Conservation (phyloP, 257 asterid species). For the Nicotiana sylvestris region DNA sequence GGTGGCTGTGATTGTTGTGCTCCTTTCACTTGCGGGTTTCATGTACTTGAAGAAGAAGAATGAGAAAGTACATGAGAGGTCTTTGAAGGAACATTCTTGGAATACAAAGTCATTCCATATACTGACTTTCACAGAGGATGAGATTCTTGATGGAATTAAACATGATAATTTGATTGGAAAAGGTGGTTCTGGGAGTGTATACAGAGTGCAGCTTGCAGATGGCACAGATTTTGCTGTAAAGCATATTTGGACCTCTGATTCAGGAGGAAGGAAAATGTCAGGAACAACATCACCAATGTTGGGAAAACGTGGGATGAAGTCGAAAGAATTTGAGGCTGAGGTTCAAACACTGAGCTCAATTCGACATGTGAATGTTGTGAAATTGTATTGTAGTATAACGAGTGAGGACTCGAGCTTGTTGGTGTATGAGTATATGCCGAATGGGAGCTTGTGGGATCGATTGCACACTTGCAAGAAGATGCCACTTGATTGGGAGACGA, state of each 20-base stretch:
- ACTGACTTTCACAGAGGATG: slow-evolving; percentile 61
- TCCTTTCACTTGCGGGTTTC: slow-evolving; percentile 30
- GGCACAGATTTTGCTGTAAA: slow-evolving; percentile 64
- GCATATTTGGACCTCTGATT: slow-evolving; percentile 55
- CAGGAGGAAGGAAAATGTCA: slow-evolving; percentile 12
- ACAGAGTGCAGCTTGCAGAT: slow-evolving; percentile 35
- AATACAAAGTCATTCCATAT: slow-evolving; percentile 64
- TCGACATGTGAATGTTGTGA: slow-evolving; percentile 83
- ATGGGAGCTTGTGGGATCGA: slow-evolving; percentile 87
- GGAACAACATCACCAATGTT: slow-evolving; percentile 49
- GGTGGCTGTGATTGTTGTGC: slow-evolving; percentile 28
- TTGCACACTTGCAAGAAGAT: slow-evolving; percentile 52
- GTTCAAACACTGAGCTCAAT: slow-evolving; percentile 73
- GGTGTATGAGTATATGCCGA: slow-evolving; percentile 91
- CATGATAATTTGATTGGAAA: slow-evolving; percentile 68
- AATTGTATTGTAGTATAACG: slow-evolving; percentile 67
- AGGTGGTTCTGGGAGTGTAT: slow-evolving; percentile 87
- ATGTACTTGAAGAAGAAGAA: slow-evolving; percentile 36
- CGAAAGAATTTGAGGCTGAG: slow-evolving; percentile 69
- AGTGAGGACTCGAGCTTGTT: slow-evolving; percentile 85
- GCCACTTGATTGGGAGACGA: slow-evolving; percentile 62
- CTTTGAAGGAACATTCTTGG: slow-evolving; percentile 68
- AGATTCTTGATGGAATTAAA: slow-evolving; percentile 66
- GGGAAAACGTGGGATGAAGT: slow-evolving; percentile 28
- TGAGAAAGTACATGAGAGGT: slow-evolving; percentile 22